Evolutionary conservation across 1,284 basidiomycete genomes (phyloP).

Genomic region (Leccinum pachyderme): DNA sequence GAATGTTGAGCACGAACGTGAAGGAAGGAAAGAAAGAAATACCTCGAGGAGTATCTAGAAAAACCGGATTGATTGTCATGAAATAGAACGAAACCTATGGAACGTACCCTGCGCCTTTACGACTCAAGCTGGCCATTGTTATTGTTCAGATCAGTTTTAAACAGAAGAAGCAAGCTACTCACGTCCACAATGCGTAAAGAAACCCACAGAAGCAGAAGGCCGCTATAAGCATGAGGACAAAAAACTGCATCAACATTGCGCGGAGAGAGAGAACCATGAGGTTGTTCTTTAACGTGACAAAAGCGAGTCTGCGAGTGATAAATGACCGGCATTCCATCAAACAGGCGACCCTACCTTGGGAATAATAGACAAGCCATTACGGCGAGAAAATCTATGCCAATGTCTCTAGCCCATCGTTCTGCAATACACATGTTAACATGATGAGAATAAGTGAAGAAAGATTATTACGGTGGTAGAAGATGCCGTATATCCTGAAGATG

Average conservation of each 20-base stretch:
- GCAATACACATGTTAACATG: conserved; percentile 7
- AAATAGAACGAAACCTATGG: background rate
- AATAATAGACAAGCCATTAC: conserved; percentile 85
- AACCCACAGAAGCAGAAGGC: conserved; percentile 90
- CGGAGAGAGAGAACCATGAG: conserved; percentile 77
- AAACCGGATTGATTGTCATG: background rate
- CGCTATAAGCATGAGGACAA: conserved; percentile 81
- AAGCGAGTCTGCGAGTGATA: conserved; percentile 58
- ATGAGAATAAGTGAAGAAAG: background rate
- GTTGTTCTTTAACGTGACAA: conserved; percentile 86
- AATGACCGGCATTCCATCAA: background rate
- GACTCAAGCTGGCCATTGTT: conserved; percentile 47
- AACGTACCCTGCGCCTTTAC: conserved; percentile 44
- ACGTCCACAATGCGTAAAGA: conserved; percentile 89
- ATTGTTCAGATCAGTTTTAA: conserved; percentile 1
- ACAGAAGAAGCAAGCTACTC: conserved; percentile 35
- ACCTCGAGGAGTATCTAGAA: conserved; percentile 42
- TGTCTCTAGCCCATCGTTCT: conserved; percentile 61
- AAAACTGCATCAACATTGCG: conserved; percentile 80
- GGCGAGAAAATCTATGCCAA: conserved; percentile 72
- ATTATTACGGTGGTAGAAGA: conserved; percentile 52
- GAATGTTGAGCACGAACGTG: background rate
- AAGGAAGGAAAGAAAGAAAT: conserved; percentile 10
- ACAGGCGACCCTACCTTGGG: conserved; percentile 53
- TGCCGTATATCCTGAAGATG: conserved; percentile 68